phyloP scores from a whole-genome alignment of 2,329 filamentous ascomycete species.

The Fusarium hostae region DNA sequence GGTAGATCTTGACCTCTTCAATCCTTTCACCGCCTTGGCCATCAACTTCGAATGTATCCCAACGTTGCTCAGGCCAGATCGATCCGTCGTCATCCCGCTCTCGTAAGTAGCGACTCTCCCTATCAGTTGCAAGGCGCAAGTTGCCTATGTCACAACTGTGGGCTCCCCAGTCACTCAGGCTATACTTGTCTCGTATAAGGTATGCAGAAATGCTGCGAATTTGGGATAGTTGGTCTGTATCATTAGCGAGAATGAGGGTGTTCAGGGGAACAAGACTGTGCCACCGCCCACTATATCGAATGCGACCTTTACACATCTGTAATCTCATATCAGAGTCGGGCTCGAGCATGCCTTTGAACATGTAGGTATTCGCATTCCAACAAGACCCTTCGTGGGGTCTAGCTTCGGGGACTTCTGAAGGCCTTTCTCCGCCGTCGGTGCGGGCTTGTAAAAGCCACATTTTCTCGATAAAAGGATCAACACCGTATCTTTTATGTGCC shows the following conservation, averaged over 20 bases:
- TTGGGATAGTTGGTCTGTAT: fast-evolving
- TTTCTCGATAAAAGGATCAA: neutral
- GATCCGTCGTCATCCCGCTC: fast-evolving
- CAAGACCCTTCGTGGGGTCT: neutral
- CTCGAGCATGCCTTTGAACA: neutral
- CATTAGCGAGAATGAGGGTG: fast-evolving
- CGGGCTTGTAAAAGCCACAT: neutral
- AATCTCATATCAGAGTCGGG: fast-evolving
- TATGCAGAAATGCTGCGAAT: neutral
- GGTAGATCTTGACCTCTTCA: fast-evolving
- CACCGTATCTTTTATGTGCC: neutral
- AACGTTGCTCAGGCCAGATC: neutral
- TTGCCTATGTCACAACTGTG: neutral
- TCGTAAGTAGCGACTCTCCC: fast-evolving
- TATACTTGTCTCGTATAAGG: fast-evolving
- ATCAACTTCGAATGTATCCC: neutral
- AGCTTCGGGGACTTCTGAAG: fast-evolving
- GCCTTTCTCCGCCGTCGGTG: fast-evolving
- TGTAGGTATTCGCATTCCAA: neutral
- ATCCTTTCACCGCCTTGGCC: fast-evolving
- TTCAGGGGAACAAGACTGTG: fast-evolving
- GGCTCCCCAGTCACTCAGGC: fast-evolving
- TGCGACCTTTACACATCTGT: neutral
- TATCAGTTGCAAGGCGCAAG: fast-evolving
- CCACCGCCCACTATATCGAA: neutral